These are phyloP conservation scores for Suillus lakei DNA, from an alignment of 768 basidiomycete genomes.

Conservation along the genomic window DNA sequence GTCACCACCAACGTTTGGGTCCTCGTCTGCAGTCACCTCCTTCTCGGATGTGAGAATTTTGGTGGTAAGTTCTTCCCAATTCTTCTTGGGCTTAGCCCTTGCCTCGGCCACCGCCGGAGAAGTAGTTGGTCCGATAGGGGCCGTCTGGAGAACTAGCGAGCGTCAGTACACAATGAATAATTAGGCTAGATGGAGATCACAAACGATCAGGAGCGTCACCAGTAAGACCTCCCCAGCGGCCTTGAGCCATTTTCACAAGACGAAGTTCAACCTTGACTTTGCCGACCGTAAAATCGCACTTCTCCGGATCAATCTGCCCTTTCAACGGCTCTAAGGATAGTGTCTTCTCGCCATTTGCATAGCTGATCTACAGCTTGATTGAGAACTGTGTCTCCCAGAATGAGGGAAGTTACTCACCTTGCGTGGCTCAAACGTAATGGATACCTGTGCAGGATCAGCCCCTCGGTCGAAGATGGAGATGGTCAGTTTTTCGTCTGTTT, in stretches of 20 bases:
- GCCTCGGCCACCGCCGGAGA: conserved; percentile 39
- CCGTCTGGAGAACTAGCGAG: conserved; percentile 13
- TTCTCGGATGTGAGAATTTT: conserved; percentile 71
- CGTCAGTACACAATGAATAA: conserved; percentile 21
- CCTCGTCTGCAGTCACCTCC: conserved; percentile 70
- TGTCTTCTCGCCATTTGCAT: conserved; percentile 70
- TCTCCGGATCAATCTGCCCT: conserved; percentile 73
- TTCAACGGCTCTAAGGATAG: conserved; percentile 80
- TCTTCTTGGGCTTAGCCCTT: conserved; percentile 59
- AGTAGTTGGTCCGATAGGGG: conserved; percentile 35
- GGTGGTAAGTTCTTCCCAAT: conserved; percentile 88
- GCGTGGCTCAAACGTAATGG: conserved; percentile 65
- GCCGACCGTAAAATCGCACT: conserved; percentile 69
- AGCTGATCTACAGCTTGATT: conserved; percentile 32
- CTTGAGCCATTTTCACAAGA: conserved; percentile 66
- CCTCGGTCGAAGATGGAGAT: conserved; percentile 81
- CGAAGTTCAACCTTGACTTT: conserved; percentile 90
- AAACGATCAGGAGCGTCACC: conserved; percentile 79
- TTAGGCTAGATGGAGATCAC: conserved; percentile 27
- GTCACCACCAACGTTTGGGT: conserved; percentile 92
- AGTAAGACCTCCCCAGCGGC: conserved; percentile 76
- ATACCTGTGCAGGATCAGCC: conserved; percentile 67
- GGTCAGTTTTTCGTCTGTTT: conserved; percentile 76
- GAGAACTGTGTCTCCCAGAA: neutral
- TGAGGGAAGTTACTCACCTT: conserved; percentile 46